Evolutionary conservation across 495 filamentous ascomycete species (phyloP), one percentile per base, ranked within the genome.

Genomic region (Aspergillus carlsbadensis): DNA sequence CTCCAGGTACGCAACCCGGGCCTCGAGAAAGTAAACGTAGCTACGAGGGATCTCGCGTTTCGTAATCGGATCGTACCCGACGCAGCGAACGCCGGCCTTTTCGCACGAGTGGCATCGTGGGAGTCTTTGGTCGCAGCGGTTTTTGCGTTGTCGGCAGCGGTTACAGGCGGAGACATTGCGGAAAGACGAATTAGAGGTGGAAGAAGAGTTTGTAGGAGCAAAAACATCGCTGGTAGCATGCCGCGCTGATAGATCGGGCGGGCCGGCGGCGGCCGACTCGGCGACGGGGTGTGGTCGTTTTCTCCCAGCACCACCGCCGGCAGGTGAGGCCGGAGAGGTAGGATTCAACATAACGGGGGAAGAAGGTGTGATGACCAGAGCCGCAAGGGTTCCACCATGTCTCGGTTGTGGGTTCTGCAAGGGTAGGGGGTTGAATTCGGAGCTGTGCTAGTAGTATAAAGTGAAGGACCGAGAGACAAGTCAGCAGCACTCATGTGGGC

Each of bases 101-200:
- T 91, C 91, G 69, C 93, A 98, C 55, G 88, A 86, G 43, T 89
- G 84, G 71, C 93, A 98, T 48, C 88, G 88, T 21, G 93, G 93
- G 44, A 98, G 80, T 42, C 86, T 84, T 77, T 96, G 92, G 67
- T 98, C 93, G 66, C 93, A 98, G 24, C 92, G 83, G 64, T 98
- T 96, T 74, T 98, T 98, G 60, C 93, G 84, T 59, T 93, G 73
- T 11, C 93, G 84, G 67, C 93, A 98, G 18, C 93, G 84, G 73
- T 96, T 95, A 69, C 93, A 98, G 44, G 93, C 93, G 59, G 88
- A 93, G 57, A 98, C 93, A 69, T 96, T 96, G 62, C 92, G 87
- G 70, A 97, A 96, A 14, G 85, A 85, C 40, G 75, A 76, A 40
- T 69, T 62, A 5, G 73, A 56, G 47, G 57, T 60, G 14, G 68